A percentile compares a stretch with the other conserved stretches of the same genome.
phyloP scores from a whole-genome alignment of 2,329 filamentous ascomycete species.

The Emergomyces orientalis region DNA sequence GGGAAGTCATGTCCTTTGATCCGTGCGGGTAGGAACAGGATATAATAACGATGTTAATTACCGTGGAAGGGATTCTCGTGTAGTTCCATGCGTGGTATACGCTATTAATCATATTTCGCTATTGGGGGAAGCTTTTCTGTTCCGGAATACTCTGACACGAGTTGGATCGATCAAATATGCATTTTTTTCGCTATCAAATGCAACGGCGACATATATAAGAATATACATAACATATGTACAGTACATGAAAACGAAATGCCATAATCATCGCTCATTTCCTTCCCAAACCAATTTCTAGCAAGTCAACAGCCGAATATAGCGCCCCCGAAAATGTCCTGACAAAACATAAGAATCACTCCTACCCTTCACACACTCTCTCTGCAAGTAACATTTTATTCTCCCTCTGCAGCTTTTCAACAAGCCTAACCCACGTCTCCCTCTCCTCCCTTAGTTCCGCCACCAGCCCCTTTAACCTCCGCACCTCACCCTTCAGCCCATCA shows the following conservation, averaged over 20 bases:
- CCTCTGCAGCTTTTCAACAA: slow-evolving; percentile 47
- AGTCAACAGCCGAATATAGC: not conserved
- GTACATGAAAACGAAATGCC: not conserved
- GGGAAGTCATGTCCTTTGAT: not conserved
- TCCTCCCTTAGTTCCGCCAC: slow-evolving; percentile 41
- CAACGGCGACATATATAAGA: not conserved
- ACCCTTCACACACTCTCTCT: slow-evolving; percentile 2
- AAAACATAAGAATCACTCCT: not conserved
- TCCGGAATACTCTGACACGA: not conserved
- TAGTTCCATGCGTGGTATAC: not conserved
- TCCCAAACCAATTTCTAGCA: not conserved
- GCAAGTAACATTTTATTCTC: slow-evolving; percentile 46
- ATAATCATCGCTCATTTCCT: not conserved
- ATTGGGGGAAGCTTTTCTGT: not conserved
- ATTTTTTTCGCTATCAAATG: not conserved
- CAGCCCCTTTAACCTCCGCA: slow-evolving; percentile 41
- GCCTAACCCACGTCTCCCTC: slow-evolving; percentile 40
- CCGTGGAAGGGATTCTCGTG: not conserved
- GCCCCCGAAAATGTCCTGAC: not conserved
- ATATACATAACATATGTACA: not conserved
- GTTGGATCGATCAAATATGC: not conserved
- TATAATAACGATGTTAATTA: not conserved
- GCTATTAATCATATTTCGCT: not conserved
- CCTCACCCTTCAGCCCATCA: slow-evolving; percentile 40
- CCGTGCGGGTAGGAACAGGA: not conserved